These are phyloP conservation scores for Silene conica DNA, from an alignment of 148 eudicot species.

Conservation along the genomic window DNA sequence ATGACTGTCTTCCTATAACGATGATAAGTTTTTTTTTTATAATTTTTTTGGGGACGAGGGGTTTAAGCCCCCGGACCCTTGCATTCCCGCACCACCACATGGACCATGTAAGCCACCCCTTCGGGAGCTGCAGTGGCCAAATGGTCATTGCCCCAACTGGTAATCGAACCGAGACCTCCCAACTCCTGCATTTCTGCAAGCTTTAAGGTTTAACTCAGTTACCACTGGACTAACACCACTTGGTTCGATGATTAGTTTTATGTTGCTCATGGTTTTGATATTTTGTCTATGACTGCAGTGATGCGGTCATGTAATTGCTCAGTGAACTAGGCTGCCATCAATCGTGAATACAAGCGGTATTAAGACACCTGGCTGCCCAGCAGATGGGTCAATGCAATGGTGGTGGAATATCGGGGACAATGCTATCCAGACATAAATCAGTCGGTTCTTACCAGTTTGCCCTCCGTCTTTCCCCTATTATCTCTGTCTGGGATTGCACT, in stretches of 20 bases:
- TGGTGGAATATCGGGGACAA: slow-evolving; percentile 39
- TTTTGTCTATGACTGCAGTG: slow-evolving; percentile 37
- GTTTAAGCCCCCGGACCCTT: too few relatives aligned
- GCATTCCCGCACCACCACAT: too few relatives aligned
- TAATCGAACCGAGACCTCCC: too few relatives aligned
- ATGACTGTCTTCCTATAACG: neutral
- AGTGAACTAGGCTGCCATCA: slow-evolving; percentile 23
- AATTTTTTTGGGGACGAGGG: too few relatives aligned
- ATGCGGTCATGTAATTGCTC: slow-evolving; percentile 53
- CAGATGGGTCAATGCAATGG: slow-evolving; percentile 56
- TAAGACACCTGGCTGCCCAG: slow-evolving; percentile 25
- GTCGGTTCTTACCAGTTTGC: slow-evolving; percentile 51
- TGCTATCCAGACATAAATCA: slow-evolving; percentile 40
- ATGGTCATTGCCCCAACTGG: too few relatives aligned
- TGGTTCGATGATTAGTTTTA: too few relatives aligned
- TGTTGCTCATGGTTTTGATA: slow-evolving; percentile 1
- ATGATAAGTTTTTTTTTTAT: too few relatives aligned
- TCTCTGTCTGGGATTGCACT: slow-evolving; percentile 89
- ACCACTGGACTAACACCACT: too few relatives aligned
- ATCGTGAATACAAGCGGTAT: slow-evolving; percentile 22
- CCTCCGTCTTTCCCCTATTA: slow-evolving; percentile 72
- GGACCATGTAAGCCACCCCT: too few relatives aligned
- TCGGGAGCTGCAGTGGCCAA: too few relatives aligned
- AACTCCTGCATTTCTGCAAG: too few relatives aligned
- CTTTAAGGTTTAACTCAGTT: too few relatives aligned